Base-by-base conservation (phyloP, 768 basidiomycete genomes). In the Suillus spraguei region DNA sequence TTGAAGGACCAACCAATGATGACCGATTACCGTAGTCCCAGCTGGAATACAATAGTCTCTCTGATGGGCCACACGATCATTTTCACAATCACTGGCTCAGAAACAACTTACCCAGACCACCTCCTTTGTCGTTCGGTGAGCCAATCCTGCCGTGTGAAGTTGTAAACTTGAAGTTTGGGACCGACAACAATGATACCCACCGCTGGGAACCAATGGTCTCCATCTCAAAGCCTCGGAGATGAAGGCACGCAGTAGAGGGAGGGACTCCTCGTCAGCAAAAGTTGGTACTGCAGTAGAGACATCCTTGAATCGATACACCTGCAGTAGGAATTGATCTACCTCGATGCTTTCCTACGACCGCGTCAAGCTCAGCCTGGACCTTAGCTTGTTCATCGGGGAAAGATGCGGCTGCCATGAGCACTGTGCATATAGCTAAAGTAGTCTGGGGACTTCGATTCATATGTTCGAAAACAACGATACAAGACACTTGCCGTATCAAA, bases 291-390 rank as follows among this genome's bases (percentile, higher is more conserved):
- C 7, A 17, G 13, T 13, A 7, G 24, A 58, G 16, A 50, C 76
- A 68, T 5, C 85, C 84, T 41, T 50, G 14, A 50, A 28, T 28
- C 0, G 16, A 50, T 50, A 16, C 24, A 16, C 49, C 16, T 50
- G 24, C 24, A 50, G 17, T 50, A 16, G 8, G 24, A 28, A 50
- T 24, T 3, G 14, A 28, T 14, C 16, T 28, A 50, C 49, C 49
- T 50, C 49, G 49, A 8, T 50, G 7, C 6, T 14, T 28, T 28
- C 49, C 49, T 24, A 87, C 70, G 8, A 87, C 79, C 5, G 59
- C 61, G 56, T 86, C 85, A 1, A 89, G 73, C 62, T 89, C 84
- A 16, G 81, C 78, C 55, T 85, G 85, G 1, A 86, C 82, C 41
- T 65, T 76, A 2, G 69, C 70, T 61, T 87, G 85, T 0, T 83